These are phyloP conservation scores for Picea glauca DNA, from an alignment of 75 land plant genomes.

Conservation along the genomic window DNA sequence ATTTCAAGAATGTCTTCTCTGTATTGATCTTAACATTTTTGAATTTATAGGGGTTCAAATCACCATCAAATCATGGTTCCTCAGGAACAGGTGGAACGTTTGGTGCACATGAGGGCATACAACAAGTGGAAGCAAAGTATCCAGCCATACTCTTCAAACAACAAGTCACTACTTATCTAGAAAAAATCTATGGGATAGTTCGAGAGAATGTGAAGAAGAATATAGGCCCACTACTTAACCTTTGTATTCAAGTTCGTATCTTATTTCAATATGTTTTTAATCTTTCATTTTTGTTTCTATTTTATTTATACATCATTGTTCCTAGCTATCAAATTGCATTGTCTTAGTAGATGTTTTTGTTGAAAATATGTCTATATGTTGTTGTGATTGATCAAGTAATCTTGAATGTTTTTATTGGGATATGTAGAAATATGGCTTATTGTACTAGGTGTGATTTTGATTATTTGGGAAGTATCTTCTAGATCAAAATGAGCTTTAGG, in stretches of 20 bases:
- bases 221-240: conserved; percentile 69
- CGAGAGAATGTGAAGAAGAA: conserved; percentile 97
- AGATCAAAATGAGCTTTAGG: neutral
- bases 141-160: conserved; percentile 98
- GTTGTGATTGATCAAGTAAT: neutral
- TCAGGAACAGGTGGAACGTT: conserved; percentile 20
- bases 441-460: neutral
- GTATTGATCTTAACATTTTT: neutral
- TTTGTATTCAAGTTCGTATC: conserved; percentile 81
- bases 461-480: neutral
- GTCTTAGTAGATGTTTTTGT: neutral
- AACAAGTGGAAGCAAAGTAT: conserved; percentile 88
- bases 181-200: conserved; percentile 93
- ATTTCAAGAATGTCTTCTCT: neutral
- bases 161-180: conserved; percentile 92
- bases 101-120: conserved; percentile 36
- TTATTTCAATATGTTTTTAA: neutral
- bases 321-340: neutral
- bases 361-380: neutral
- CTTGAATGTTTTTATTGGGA: neutral
- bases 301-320: neutral
- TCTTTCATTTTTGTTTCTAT: neutral
- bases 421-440: neutral
- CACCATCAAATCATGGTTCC: conserved; percentile 37
- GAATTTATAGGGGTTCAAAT: conserved; percentile 44